Evolutionary conservation across 805 yeast species (phyloP), one percentile per base, ranked within the genome.

Genomic region (Saturnispora galanensis): DNA sequence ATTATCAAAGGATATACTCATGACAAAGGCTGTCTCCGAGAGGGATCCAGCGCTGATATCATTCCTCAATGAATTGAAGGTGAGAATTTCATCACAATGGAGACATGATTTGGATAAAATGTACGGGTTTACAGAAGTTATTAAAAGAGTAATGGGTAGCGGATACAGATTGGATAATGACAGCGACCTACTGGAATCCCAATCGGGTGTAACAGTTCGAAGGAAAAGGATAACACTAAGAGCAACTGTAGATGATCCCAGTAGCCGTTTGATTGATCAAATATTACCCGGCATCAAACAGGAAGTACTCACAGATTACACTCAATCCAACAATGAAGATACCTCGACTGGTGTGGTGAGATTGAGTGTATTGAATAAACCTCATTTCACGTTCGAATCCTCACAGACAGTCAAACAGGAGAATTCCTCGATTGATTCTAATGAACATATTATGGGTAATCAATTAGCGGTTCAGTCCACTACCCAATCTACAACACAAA

Each of bases 61-160:
- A 2, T 56, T 60, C 29, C 35, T 60, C 10, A 30, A 44, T 32
- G 41, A 57, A 11, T 26, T 59, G 17, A 38, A 45, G 17, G 34
- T 31, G 3, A 36, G 38, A 3, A 41, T 45, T n/a, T 55, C 58
- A 5, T 10, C 10, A 2, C 17, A 38, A 1, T 55, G 56, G 55
- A 41, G 34, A 26, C 4, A n/a, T 3, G 41, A 41, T 4, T 35
- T 57, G 6, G 51, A 53, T 18, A 26, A 17, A 10, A 35, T 42
- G 29, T 50, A 49, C 29, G 51, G 49, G 7, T 35, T 49, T 28
- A 31, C 46, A 12, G 44, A 42, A 2, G 28, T 50, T 13, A 31
- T 42, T 21, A 34, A 33, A 28, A 28, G 38, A 26, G 16, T 41
- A 15, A 29, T 16, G 17, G 33, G 33, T 3, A 28, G 29, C 35